Percentiles rank a stretch among this genome's conserved stretches.
Conservation (phyloP, 2,329 filamentous ascomycete species). For the Aspergillus terreus region DNA sequence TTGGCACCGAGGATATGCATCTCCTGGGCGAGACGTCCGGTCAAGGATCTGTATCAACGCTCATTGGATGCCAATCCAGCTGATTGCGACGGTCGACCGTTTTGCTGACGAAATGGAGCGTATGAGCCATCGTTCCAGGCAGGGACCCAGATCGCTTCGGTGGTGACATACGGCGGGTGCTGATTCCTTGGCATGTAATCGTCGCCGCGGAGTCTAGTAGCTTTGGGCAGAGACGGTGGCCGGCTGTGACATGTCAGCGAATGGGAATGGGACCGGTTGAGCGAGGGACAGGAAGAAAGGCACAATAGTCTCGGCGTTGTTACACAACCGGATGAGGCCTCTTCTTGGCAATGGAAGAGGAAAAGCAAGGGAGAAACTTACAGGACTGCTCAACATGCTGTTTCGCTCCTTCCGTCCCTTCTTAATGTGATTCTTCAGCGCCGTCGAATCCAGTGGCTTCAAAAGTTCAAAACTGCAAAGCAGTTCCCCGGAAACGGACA, state of each 20-base stretch:
- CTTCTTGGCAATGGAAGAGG: conserved; percentile 19
- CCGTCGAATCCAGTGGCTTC: conserved; percentile 92
- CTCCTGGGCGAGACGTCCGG: conserved; percentile 1
- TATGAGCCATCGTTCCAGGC: conserved; percentile 6
- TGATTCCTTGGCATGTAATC: conserved; percentile 17
- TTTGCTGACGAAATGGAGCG: conserved; percentile 9
- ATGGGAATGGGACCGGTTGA: conserved; percentile 2
- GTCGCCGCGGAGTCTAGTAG: conserved; percentile 30
- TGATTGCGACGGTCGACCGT: conserved; percentile 5
- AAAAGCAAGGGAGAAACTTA: conserved; percentile 51
- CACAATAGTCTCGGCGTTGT: conserved; percentile 21
- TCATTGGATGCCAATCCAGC: conserved; percentile 8
- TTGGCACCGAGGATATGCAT: neutral
- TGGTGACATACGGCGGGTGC: conserved; percentile 18
- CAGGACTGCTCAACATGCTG: conserved; percentile 92
- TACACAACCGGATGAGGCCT: conserved; percentile 14
- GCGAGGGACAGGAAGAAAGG: conserved; percentile 4
- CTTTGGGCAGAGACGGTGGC: conserved; percentile 45
- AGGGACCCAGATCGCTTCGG: conserved; percentile 15
- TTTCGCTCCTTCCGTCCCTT: conserved; percentile 93
- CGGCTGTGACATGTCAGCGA: conserved; percentile 33
- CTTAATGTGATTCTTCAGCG: conserved; percentile 97
- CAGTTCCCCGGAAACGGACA: conserved; percentile 92
- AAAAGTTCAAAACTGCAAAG: conserved; percentile 96
- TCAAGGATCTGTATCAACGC: conserved; percentile 8